Evolutionary conservation across 305 asterid species (phyloP), one percentile per base, ranked within the genome.

Genomic region (Caryopteris hybrid): DNA sequence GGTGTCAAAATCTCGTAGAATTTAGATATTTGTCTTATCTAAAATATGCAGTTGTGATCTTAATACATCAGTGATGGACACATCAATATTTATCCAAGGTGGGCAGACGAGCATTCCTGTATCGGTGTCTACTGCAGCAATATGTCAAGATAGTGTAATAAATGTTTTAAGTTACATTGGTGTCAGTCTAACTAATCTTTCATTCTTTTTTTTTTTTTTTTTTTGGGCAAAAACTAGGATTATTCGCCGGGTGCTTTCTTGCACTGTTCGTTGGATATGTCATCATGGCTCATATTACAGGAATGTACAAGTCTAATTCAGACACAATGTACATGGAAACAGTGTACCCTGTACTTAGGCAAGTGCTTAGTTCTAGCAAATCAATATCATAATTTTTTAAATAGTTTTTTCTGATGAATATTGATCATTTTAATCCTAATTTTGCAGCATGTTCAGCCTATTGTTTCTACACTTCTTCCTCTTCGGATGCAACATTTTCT

Each of bases 311-410:
- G 75, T 79, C 90, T 55, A 66, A 74, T 34, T 79, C 96, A 34
- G 75, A 87, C 41, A 79, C 80, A 55, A 55, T 88, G 29, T 91
- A 91, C 86, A 91, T 91, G 97, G 97, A 88, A 87, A 91, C 96
- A 8, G 85, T 87, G 13, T 91, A 86, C 53, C 96, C 97, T 20
- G 82, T 91, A 46, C 84, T 91, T 46, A 88, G 96, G 97, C 84
- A 83, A 86, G 90, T 31, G 5, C 56, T 36, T 9, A 0, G 7
- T 52, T 51, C 53, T 36, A 10, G 2, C 12, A 9, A 0, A 25
- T n/a, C 4, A 12, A 18, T 13, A 23, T 39, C 43, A 45, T 34
- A 2, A 33, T 33, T 4, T 33, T 4, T 10, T 6, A 6, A 36
- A 36, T 2, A 13, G 3, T 5, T 34, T 41, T 3, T 16, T 50